Percentiles rank a stretch among this genome's conserved stretches.
phyloP scores from a whole-genome alignment of 148 eudicot genomes.

The Nepenthes mirabilis region DNA sequence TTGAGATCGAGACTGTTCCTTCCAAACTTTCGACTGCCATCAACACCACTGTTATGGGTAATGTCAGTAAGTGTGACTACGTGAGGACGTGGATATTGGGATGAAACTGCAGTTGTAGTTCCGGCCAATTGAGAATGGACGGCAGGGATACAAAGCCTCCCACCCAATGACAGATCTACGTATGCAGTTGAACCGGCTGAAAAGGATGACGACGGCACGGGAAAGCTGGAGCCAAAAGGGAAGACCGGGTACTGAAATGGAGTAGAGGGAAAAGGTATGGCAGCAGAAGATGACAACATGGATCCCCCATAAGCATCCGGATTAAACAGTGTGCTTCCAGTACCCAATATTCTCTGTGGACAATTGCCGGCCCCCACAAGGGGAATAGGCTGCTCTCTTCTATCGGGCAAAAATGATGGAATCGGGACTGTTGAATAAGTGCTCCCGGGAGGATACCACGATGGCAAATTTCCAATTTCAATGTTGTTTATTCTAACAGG shows the following conservation, averaged over 20 bases:
- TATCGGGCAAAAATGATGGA: constrained; percentile 49
- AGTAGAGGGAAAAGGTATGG: constrained; percentile 33
- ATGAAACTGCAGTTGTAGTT: constrained; percentile 34
- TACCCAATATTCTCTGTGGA: constrained; percentile 42
- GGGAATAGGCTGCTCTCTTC: constrained; percentile 42
- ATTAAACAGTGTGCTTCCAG: constrained; percentile 28
- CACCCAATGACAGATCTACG: constrained; percentile 44
- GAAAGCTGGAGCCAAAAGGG: constrained; percentile 58
- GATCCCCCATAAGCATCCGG: constrained; percentile 65
- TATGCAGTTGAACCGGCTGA: constrained; percentile 45
- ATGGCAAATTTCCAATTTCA: constrained; percentile 9
- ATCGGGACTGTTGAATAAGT: constrained; percentile 45
- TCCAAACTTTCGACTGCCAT: constrained; percentile 46
- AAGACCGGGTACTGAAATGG: constrained; percentile 65
- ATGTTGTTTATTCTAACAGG: constrained; percentile 15
- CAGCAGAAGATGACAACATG: constrained; percentile 76
- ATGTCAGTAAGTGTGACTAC: constrained; percentile 45
- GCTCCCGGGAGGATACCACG: constrained; percentile 50
- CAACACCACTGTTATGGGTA: constrained; percentile 24
- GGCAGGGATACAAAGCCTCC: constrained; percentile 43
- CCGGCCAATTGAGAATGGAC: constrained; percentile 53
- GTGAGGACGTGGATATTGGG: constrained; percentile 56
- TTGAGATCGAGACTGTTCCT: constrained; percentile 74
- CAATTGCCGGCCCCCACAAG: constrained; percentile 28
- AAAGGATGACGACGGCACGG: constrained; percentile 39